phyloP scores from a whole-genome alignment of 2,329 filamentous ascomycete genomes.

The Botrytis aclada region DNA sequence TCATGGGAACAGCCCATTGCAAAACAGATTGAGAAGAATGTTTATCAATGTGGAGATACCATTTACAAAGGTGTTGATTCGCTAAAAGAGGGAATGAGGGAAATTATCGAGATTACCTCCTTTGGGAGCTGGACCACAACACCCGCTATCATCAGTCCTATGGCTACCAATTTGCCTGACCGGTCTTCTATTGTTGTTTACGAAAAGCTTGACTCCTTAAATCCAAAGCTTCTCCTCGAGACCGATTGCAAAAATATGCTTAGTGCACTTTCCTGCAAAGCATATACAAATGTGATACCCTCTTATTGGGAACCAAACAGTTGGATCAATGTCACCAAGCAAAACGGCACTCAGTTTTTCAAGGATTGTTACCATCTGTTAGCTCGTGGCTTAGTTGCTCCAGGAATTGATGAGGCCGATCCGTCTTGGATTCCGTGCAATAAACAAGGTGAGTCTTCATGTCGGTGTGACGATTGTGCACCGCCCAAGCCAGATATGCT shows the following conservation, averaged over 20 bases:
- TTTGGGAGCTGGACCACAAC: neutral
- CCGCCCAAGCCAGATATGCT: neutral
- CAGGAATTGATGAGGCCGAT: neutral
- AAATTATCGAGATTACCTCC: neutral
- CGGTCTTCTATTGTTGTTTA: neutral
- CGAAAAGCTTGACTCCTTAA: neutral
- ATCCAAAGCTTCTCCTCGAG: neutral
- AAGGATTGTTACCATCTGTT: neutral
- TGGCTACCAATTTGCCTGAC: neutral
- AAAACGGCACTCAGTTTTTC: neutral
- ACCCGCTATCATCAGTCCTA: neutral
- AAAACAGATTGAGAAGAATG: neutral
- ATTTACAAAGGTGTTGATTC: neutral
- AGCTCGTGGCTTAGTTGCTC: conserved; percentile 2
- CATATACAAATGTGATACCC: neutral
- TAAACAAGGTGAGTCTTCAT: neutral
- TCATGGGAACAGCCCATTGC: neutral
- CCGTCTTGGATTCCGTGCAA: neutral
- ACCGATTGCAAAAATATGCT: neutral
- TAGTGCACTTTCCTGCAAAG: neutral
- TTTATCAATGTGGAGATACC: neutral
- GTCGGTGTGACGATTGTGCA: neutral
- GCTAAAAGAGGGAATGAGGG: neutral
- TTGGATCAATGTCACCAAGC: neutral
- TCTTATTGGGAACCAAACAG: neutral